Base-by-base conservation (phyloP, 352 stramenopile species). In the Globisporangium viniferum region DNA sequence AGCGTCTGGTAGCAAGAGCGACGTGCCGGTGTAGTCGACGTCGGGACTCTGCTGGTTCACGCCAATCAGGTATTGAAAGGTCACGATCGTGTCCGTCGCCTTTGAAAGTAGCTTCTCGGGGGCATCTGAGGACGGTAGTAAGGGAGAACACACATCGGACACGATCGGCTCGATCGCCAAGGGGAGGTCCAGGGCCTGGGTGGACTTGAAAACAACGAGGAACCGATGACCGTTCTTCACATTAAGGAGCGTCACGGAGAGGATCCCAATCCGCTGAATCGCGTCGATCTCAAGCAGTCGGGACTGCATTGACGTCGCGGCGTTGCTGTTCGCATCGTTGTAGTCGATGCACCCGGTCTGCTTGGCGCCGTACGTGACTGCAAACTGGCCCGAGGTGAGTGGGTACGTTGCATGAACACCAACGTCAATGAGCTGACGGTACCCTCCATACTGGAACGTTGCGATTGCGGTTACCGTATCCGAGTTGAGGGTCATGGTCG, bases 371-470 rank as follows among this genome's bases (percentile, higher is more conserved):
- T 92, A 92, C 6, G 64, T 62, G 22, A 94, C 54, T 0, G 77
- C 76, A 67, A 90, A 94, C 62, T 94, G 82, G 2, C 86, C 86
- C 1, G 76, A 91, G 3, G 67, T 84, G 18, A 94, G 44, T 0
- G 80, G 78, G 24, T 70, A 69, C 22, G 80, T 69, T n/a, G 83
- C 79, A 35, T 84, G 60, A 0, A 91, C 81, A 3, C 84, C 86
- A 35, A 94, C 71, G 31, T 94, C 86, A 14, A 94, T 70, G 1
- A 92, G 61, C 49, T 94, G 86, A 0, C 84, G 81, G 59, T 86
- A 84, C 0, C 82, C 74, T 9, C 58, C 73, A 15, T 84, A 84
- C 0, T 77, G 82, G 62, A 94, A 88, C 1, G 27, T 69, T 2
- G 85, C 86, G 2, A 39, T 8, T 20, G 66, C 66, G 1, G 62